Evolutionary conservation across 257 asterid genomes (phyloP).

Genomic region (Lantana camara): DNA sequence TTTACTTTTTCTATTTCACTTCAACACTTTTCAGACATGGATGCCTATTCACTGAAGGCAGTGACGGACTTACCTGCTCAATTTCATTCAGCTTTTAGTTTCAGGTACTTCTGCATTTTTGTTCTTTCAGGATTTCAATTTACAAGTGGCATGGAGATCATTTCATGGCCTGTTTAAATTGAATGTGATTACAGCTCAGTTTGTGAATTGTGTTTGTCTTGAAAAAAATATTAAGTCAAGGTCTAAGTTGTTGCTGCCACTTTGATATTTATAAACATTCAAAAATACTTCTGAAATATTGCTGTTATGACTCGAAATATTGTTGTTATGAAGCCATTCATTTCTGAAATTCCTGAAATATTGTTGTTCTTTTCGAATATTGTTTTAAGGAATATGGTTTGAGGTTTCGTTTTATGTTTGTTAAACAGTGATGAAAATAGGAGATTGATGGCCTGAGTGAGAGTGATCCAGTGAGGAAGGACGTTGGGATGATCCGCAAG

Average conservation of each 20-base stretch:
- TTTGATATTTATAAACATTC: no score
- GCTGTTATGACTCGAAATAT: no score
- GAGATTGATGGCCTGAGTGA: constrained; percentile 55
- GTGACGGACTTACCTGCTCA: constrained; percentile 80
- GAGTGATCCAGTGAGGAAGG: constrained; percentile 70
- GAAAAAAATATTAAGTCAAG: no score
- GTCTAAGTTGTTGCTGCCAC: no score
- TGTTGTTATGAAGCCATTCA: no score
- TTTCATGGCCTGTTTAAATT: no score
- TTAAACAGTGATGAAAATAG: constrained; percentile 25
- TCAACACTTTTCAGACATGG: constrained; percentile 42
- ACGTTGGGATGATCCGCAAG: constrained; percentile 52
- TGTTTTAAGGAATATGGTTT: background rate
- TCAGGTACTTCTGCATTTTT: constrained; percentile 66
- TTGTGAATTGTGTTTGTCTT: no score
- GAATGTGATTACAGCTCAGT: no score
- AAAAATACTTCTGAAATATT: no score
- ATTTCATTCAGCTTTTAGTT: constrained; percentile 66
- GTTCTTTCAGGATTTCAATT: background rate
- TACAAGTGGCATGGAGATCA: constrained; percentile 15
- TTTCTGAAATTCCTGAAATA: no score
- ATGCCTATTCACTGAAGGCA: constrained; percentile 64
- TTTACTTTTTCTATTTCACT: constrained; percentile 21
- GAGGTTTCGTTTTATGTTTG: background rate
- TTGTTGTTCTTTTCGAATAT: no score